Conservation (phyloP, 805 yeast genomes). For the Saccharomycopsis schoenii region DNA sequence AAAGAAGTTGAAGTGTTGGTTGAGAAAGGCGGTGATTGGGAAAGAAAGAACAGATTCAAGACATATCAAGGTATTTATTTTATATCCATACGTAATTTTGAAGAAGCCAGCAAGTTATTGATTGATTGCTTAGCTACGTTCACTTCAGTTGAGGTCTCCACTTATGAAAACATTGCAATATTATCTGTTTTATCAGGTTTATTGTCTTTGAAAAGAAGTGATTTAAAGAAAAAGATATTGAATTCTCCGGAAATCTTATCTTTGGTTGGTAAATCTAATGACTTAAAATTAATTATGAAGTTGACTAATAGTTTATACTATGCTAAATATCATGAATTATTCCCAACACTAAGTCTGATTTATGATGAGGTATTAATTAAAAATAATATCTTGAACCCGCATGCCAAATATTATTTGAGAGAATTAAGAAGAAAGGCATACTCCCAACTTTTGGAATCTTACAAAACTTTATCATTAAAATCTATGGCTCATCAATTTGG, state of each 20-base stretch:
- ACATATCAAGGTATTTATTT: slow-evolving; percentile 80
- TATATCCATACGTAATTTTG: slow-evolving; percentile 77
- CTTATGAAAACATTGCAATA: slow-evolving; percentile 82
- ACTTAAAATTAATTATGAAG: slow-evolving; percentile 70
- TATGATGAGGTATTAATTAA: slow-evolving; percentile 61
- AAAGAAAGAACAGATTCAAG: slow-evolving; percentile 89
- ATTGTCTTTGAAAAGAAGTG: slow-evolving; percentile 70
- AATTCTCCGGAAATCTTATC: slow-evolving; percentile 92
- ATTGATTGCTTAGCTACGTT: slow-evolving; percentile 92
- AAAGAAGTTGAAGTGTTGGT: slow-evolving; percentile 66
- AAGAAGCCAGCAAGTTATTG: slow-evolving; percentile 73
- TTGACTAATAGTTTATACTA: slow-evolving; percentile 81
- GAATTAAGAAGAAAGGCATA: slow-evolving; percentile 94
- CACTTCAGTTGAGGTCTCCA: slow-evolving; percentile 82
- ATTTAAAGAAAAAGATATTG: slow-evolving; percentile 71
- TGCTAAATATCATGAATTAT: slow-evolving; percentile 74
- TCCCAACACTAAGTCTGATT: slow-evolving; percentile 67
- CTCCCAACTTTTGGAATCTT: slow-evolving; percentile 87
- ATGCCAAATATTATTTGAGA: slow-evolving; percentile 75
- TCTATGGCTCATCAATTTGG: slow-evolving; percentile 94
- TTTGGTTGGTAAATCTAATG: slow-evolving; percentile 57
- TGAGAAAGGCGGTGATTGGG: slow-evolving; percentile 99
- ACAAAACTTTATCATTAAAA: slow-evolving; percentile 78
- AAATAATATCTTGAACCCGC: slow-evolving; percentile 60
- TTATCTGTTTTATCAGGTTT: slow-evolving; percentile 87